Evolutionary conservation across 2,329 filamentous ascomycete species (phyloP).

Genomic region (Fusarium sp.): DNA sequence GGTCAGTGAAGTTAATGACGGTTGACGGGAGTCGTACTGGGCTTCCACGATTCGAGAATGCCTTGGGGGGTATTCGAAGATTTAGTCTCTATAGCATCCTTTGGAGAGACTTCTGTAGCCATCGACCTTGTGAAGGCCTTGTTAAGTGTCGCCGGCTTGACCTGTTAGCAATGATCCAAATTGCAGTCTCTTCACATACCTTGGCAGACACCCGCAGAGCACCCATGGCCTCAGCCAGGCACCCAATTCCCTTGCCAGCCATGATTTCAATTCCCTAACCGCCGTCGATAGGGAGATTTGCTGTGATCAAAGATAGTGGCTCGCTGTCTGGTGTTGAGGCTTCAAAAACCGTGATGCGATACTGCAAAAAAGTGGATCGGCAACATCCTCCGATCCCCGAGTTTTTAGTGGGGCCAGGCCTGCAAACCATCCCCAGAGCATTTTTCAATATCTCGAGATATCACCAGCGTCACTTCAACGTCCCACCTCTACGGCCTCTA

Average conservation of each 20-base stretch:
- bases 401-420: conserved; percentile 43
- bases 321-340: conserved; percentile 17
- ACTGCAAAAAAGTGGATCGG: conserved; percentile 41
- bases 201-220: conserved; percentile 58
- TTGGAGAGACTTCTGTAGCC: conserved; percentile 60
- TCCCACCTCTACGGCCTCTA: conserved; percentile 12
- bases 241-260: conserved; percentile 60
- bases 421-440: conserved; percentile 39
- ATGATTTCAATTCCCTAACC: conserved; percentile 39
- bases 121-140: conserved; percentile 63
- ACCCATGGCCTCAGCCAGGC: conserved; percentile 64
- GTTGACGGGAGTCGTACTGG: conserved; percentile 49
- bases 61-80: conserved; percentile 38
- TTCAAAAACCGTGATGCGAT: conserved; percentile 43
- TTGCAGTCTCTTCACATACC: conserved; percentile 42
- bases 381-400: conserved; percentile 41
- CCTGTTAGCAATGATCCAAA: conserved; percentile 9
- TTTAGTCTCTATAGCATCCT: conserved; percentile 48
- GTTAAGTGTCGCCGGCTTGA: conserved; percentile 47
- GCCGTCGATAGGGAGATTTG: conserved; percentile 2
- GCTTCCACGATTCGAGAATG: conserved; percentile 56
- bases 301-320: not conserved
- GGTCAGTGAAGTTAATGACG: conserved; percentile 6
- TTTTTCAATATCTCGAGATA: conserved; percentile 40
- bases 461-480: conserved; percentile 22